Percentiles rank a stretch among this genome's conserved stretches.
phyloP scores from a whole-genome alignment of 345 rosid species.

The Linum lewisii region DNA sequence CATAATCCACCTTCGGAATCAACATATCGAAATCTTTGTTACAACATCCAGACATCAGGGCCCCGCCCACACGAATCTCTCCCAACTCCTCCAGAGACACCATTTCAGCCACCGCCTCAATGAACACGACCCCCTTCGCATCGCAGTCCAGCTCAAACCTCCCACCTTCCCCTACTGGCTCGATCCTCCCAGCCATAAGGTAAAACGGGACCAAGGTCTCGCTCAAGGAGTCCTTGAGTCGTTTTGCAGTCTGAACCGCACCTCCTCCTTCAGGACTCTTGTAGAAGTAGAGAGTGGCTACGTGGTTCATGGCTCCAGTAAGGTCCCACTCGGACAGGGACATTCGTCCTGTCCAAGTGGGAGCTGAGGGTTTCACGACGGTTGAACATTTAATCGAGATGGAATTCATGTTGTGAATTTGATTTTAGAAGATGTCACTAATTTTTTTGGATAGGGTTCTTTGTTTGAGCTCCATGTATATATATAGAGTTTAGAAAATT shows the following conservation, averaged over 20 bases:
- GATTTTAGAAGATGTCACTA: too few species aligned
- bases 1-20: slow-evolving; percentile 35
- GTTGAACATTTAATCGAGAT: not conserved
- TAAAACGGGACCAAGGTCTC: slow-evolving; percentile 36
- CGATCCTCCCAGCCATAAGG: slow-evolving; percentile 49
- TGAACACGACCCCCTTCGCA: slow-evolving; percentile 28
- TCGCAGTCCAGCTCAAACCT: slow-evolving; percentile 46
- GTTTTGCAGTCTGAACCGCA: slow-evolving; percentile 13
- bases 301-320: slow-evolving; percentile 40
- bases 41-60: slow-evolving; percentile 17
- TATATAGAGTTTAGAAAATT: too few species aligned
- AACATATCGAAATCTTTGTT: slow-evolving; percentile 23
- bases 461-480: too few species aligned
- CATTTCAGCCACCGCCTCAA: slow-evolving; percentile 35
- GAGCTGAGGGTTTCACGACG: slow-evolving; percentile 30
- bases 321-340: slow-evolving; percentile 47
- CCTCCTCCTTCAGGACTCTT: slow-evolving; percentile 5
- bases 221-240: slow-evolving; percentile 30
- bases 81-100: slow-evolving; percentile 22
- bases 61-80: slow-evolving; percentile 10
- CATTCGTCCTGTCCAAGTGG: slow-evolving; percentile 32
- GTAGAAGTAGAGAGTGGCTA: slow-evolving; percentile 55
- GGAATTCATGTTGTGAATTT: too few species aligned
- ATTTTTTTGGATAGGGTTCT: too few species aligned
- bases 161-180: slow-evolving; percentile 26